Evolutionary conservation across 495 filamentous ascomycete species (phyloP).

Genomic region (Staphylotrichum tortipilum): DNA sequence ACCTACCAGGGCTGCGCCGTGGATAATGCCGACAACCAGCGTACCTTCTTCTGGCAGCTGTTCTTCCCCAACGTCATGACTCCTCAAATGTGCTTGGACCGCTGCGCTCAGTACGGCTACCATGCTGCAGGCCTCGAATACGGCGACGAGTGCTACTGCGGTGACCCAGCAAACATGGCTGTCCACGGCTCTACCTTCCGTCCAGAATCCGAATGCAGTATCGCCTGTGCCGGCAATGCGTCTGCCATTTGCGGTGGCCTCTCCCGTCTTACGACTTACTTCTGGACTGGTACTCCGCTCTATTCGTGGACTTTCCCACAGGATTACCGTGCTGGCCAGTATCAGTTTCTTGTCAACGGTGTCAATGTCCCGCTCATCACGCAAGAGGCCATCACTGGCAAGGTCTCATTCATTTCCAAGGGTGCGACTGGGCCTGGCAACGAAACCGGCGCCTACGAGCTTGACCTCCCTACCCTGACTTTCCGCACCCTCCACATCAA

Average conservation of each 20-base stretch:
- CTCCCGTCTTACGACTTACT: conserved; percentile 48
- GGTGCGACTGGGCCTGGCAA: conserved; percentile 51
- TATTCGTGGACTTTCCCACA: conserved; percentile 47
- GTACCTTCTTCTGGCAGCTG: conserved; percentile 53
- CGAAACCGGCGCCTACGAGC: conserved; percentile 59
- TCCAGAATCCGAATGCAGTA: conserved; percentile 47
- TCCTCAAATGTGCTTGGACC: conserved; percentile 49
- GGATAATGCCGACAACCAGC: conserved; percentile 46
- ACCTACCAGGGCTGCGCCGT: conserved; percentile 55
- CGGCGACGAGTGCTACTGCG: conserved; percentile 62
- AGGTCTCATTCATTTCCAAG: conserved; percentile 59
- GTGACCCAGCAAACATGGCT: conserved; percentile 41
- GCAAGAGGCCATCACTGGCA: conserved; percentile 49
- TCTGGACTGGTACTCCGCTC: conserved; percentile 45
- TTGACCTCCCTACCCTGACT: conserved; percentile 43
- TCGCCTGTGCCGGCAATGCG: conserved; percentile 46
- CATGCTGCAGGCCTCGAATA: conserved; percentile 59
- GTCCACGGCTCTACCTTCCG: conserved; percentile 30
- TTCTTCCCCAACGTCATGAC: conserved; percentile 46
- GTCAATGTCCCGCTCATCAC: conserved; percentile 56
- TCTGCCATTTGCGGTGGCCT: conserved; percentile 50
- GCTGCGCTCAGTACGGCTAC: conserved; percentile 46
- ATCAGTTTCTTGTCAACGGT: conserved; percentile 51
- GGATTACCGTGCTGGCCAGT: conserved; percentile 46
- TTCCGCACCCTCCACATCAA: conserved; percentile 53